Evolutionary conservation across 805 yeast species (phyloP), one percentile per base, ranked within the genome.

Genomic region (Saccharomycopsis lassenensis): DNA sequence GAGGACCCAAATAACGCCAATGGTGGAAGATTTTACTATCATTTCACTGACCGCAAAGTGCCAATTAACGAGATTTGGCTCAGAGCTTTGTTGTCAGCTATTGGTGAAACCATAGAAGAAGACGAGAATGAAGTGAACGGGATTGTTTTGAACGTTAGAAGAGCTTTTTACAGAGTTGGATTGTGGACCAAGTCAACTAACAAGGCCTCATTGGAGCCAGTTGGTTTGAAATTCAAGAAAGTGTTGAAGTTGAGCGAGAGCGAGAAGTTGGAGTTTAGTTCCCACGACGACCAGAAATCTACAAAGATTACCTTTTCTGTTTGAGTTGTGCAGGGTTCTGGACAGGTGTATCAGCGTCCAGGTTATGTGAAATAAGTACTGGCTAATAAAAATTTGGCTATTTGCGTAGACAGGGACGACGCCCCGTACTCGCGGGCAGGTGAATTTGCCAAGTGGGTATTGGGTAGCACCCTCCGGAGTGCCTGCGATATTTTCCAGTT

Each of bases 11-110:
- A 74, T 47, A 91, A 91, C 62, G 60, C 82, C 42, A 69, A 77
- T 49, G 98, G 98, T 56, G 98, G 98, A 54, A 85, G 83, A 64
- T 91, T 95, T 95, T 69, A 82, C 29, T 82, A 72, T 62, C 77
- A 71, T 61, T 76, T 80, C 61, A 77, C 67, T 57, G 69, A 72
- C 44, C 63, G 61, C 43, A 58, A 62, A 44, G 61, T 65, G 31
- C 75, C 74, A 44, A 77, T 85, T 56, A 89, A 87, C 58, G 94
- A 86, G 49, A 67, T 84, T 54, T 91, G 97, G 98, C 75, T 85
- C 55, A 69, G 93, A 60, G 76, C 87, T 35, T 67, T 91, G 54
- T 71, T 91, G 50, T 77, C 93, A 34, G 84, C 84, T 39, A 84
- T 91, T 58, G 98, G 98, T 52, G 97, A 87, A 64, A 84, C 95